A percentile compares a stretch with the other conserved stretches of the same genome.
These are phyloP conservation scores for Candida wancherniae DNA, from an alignment of 805 yeast species.

Conservation along the genomic window DNA sequence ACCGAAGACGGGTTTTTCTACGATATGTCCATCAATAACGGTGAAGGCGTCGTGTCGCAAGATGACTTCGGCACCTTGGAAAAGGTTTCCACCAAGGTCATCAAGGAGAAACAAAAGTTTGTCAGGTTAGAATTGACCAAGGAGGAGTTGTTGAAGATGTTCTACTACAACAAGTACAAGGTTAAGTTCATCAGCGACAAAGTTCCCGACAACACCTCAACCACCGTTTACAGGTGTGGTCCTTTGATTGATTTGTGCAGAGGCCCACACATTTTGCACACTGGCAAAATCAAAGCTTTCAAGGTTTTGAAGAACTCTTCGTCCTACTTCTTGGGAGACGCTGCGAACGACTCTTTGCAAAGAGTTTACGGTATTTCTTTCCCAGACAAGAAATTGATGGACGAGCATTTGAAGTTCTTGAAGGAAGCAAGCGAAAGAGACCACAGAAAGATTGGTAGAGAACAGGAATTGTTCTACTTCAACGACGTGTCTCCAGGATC, in stretches of 20 bases:
- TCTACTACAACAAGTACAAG: constrained; percentile 92
- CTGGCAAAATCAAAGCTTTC: constrained; percentile 92
- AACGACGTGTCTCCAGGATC: constrained; percentile 97
- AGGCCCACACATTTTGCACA: constrained; percentile 97
- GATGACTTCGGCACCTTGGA: constrained; percentile 82
- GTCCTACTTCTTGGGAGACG: constrained; percentile 91
- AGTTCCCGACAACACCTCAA: constrained; percentile 91
- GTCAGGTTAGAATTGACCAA: constrained; percentile 90
- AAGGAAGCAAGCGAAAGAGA: constrained; percentile 95
- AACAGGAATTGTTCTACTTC: constrained; percentile 93
- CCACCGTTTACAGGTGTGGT: constrained; percentile 98
- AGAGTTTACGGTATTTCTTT: constrained; percentile 96
- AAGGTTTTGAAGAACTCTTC: constrained; percentile 94
- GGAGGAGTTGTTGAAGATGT: constrained; percentile 89
- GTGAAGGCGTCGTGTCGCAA: constrained; percentile 66
- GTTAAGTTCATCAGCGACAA: constrained; percentile 79
- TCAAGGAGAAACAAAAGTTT: constrained; percentile 92
- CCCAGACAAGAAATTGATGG: constrained; percentile 97
- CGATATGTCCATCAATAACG: constrained; percentile 82
- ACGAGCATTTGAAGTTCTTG: constrained; percentile 87
- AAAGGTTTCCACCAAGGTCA: constrained; percentile 79
- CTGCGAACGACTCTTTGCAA: constrained; percentile 90
- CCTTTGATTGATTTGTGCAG: constrained; percentile 93
- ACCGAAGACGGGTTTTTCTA: constrained; percentile 97
- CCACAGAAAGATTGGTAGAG: constrained; percentile 94